Conservation (phyloP, 768 basidiomycete species). For the Collybia nuda region DNA sequence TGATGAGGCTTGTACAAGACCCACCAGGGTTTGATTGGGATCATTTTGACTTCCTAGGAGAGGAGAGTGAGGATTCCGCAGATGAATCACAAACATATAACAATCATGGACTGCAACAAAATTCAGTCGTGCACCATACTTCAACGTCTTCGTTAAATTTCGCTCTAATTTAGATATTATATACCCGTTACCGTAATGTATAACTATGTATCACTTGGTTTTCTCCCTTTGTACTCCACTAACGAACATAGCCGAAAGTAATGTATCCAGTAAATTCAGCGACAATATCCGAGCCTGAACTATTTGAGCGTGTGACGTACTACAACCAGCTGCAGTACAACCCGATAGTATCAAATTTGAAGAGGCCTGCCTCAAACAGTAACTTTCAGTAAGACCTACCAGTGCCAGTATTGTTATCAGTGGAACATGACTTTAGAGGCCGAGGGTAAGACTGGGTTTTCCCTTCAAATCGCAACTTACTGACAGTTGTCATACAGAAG, state of each 20-base stretch:
- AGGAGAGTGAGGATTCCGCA: constrained; percentile 50
- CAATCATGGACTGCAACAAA: background rate
- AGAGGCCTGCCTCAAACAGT: too few species aligned
- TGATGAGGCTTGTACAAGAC: constrained; percentile 47
- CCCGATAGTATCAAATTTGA: too few species aligned
- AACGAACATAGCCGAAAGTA: too few species aligned
- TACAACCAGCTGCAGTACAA: too few species aligned
- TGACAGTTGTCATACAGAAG: background rate
- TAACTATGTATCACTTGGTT: too few species aligned
- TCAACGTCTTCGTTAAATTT: constrained; percentile 33
- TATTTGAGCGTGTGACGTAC: too few species aligned
- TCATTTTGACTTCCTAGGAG: constrained; percentile 49
- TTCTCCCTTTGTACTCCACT: too few species aligned
- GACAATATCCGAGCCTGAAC: too few species aligned
- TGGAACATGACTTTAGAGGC: background rate
- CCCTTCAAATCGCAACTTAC: too few species aligned
- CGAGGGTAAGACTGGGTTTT: background rate
- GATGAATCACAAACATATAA: constrained; percentile 15
- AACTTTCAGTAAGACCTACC: too few species aligned
- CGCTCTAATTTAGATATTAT: constrained; percentile 23
- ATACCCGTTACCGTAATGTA: background rate
- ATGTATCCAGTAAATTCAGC: too few species aligned
- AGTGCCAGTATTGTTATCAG: too few species aligned
- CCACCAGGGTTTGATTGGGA: constrained; percentile 50
- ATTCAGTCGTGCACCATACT: constrained; percentile 8